Percentiles rank a stretch among this genome's conserved stretches.
Evolutionary conservation across 2,329 filamentous ascomycete genomes (phyloP).

Genomic region (Lomentospora prolificans): DNA sequence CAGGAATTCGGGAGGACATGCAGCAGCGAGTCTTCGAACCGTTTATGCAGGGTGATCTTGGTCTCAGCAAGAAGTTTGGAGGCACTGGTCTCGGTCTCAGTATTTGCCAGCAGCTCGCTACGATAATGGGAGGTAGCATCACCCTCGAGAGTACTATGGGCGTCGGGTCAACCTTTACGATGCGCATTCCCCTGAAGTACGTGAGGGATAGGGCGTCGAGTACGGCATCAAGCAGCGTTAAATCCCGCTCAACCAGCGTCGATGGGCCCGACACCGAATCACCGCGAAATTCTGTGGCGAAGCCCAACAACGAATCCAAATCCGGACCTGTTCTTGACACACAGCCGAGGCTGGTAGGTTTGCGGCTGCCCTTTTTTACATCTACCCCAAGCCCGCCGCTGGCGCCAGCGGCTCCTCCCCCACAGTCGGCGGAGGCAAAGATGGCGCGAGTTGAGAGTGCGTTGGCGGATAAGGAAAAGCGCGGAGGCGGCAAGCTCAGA

Average conservation of each 20-base stretch:
- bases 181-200: conserved; percentile 73
- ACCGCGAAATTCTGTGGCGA: conserved; percentile 19
- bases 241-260: conserved; percentile 39
- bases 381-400: conserved; percentile 22
- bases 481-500: conserved; percentile 52
- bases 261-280: conserved; percentile 29
- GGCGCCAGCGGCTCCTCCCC: conserved; percentile 12
- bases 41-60: conserved; percentile 86
- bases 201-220: conserved; percentile 54
- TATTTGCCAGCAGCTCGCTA: conserved; percentile 80
- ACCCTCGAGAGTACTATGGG: conserved; percentile 61
- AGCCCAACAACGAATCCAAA: conserved; percentile 17
- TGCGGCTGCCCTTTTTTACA: conserved; percentile 74
- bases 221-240: conserved; percentile 43
- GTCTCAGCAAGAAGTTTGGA: conserved; percentile 80
- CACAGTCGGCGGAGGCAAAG: conserved; percentile 42
- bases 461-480: conserved; percentile 47
- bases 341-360: conserved; percentile 69
- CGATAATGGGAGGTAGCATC: conserved; percentile 73
- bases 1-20: conserved; percentile 69
- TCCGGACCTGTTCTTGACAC: conserved; percentile 41
- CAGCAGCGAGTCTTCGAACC: conserved; percentile 84
- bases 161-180: conserved; percentile 69
- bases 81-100: conserved; percentile 81
- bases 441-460: conserved; percentile 53